Conservation (phyloP, 139 green algal species). For the Dunaliella primolecta region DNA sequence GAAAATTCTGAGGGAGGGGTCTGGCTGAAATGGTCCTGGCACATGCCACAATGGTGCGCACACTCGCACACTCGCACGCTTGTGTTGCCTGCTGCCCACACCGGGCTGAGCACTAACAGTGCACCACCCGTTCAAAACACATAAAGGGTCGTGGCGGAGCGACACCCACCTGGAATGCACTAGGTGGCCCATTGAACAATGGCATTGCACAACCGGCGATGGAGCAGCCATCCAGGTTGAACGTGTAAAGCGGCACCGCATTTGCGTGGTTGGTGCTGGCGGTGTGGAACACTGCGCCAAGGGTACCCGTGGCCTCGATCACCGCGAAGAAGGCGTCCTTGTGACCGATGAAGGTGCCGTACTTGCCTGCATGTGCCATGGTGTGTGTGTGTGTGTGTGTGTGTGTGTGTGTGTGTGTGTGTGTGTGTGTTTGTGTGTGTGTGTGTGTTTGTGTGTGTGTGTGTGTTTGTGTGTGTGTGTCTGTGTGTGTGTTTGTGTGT, state of each 20-base stretch:
- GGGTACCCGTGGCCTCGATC: constrained; percentile 10
- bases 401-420: background rate
- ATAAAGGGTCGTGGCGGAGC: no score
- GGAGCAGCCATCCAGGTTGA: constrained; percentile 17
- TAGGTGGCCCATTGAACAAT: constrained; percentile 28
- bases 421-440: background rate
- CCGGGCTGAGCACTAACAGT: no score
- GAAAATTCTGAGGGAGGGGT: no score
- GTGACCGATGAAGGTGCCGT: constrained; percentile 39
- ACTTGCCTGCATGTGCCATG: constrained; percentile 22
- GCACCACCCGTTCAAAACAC: no score
- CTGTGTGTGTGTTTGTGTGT: background rate
- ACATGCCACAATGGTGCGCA: no score
- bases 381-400: background rate
- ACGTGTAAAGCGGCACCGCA: constrained; percentile 24
- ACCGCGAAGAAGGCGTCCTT: constrained; percentile 34
- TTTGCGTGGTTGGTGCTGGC: constrained; percentile 7
- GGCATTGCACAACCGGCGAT: background rate
- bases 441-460: background rate
- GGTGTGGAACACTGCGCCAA: constrained; percentile 29
- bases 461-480: background rate
- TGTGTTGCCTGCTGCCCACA: no score
- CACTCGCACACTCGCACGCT: no score
- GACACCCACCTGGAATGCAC: background rate
- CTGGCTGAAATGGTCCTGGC: no score